These are phyloP conservation scores for Solanum hybrid DNA, from an alignment of 305 asterid genomes.

Conservation along the genomic window DNA sequence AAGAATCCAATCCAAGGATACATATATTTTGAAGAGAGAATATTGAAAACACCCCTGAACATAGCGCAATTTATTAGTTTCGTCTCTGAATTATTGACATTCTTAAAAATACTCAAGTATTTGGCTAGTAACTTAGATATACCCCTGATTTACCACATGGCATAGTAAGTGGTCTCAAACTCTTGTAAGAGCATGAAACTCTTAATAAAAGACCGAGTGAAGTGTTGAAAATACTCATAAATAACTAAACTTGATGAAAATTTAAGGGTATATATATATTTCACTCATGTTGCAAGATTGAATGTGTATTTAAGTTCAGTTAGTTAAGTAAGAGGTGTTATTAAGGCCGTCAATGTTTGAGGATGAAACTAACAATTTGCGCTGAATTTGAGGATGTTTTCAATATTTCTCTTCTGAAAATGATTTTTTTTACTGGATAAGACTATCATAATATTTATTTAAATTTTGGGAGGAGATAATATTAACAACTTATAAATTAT, in stretches of 20 bases:
- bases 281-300: not conserved
- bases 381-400: not conserved
- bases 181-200: not conserved
- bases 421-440: not conserved
- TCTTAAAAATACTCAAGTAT: no score
- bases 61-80: not conserved
- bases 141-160: not conserved
- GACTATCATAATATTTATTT: not conserved
- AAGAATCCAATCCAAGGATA: not conserved
- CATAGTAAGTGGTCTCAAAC: not conserved
- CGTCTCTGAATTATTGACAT: not conserved
- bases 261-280: not conserved
- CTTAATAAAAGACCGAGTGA: not conserved
- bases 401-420: not conserved
- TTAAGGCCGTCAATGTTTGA: not conserved
- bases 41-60: not conserved
- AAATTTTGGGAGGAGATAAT: not conserved
- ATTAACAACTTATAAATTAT: not conserved
- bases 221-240: not conserved
- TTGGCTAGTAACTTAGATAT: not conserved
- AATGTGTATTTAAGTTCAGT: not conserved
- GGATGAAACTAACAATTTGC: no score
- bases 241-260: not conserved
- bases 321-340: not conserved
- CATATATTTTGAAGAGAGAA: not conserved